Conservation (phyloP, 2,329 filamentous ascomycete genomes). For the Pyricularia pennisetigena region DNA sequence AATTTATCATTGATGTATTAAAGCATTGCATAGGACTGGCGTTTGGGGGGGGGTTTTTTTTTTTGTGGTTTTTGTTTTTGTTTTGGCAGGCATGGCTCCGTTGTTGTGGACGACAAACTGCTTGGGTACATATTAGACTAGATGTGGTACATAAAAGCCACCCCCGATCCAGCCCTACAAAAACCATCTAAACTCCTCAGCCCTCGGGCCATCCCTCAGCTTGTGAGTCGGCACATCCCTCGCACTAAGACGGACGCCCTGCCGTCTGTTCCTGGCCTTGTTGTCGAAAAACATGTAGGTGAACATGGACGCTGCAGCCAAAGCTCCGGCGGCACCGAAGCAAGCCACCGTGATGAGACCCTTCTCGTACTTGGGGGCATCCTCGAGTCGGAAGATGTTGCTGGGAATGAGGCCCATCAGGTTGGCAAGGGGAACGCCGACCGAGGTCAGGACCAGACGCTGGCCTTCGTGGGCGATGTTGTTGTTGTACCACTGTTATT, state of each 20-base stretch:
- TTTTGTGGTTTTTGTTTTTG: too few species aligned
- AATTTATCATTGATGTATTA: background rate
- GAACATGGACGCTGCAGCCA: conserved; percentile 43
- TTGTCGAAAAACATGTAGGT: conserved; percentile 57
- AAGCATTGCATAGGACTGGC: too few species aligned
- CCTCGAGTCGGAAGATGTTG: conserved; percentile 11
- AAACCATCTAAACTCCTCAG: conserved; percentile 47
- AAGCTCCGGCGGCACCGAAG: conserved; percentile 49
- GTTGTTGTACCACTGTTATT: conserved; percentile 8
- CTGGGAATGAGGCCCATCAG: conserved; percentile 11
- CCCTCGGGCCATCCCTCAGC: conserved; percentile 40
- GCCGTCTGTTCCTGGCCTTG: conserved; percentile 40
- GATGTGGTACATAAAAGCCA: background rate
- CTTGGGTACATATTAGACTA: background rate
- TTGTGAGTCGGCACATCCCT: conserved; percentile 43
- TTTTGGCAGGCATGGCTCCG: background rate
- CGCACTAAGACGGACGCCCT: conserved; percentile 43
- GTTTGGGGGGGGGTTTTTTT: too few species aligned
- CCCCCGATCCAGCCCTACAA: conserved; percentile 18
- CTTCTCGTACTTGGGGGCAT: conserved; percentile 23
- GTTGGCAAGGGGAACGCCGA: conserved; percentile 59
- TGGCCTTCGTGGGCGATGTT: conserved; percentile 70
- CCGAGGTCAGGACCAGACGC: conserved; percentile 58
- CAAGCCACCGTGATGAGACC: conserved; percentile 53
- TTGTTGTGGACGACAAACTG: background rate